phyloP scores from a whole-genome alignment of 192 early-diverging fungal genomes.

The Backusella circina region DNA sequence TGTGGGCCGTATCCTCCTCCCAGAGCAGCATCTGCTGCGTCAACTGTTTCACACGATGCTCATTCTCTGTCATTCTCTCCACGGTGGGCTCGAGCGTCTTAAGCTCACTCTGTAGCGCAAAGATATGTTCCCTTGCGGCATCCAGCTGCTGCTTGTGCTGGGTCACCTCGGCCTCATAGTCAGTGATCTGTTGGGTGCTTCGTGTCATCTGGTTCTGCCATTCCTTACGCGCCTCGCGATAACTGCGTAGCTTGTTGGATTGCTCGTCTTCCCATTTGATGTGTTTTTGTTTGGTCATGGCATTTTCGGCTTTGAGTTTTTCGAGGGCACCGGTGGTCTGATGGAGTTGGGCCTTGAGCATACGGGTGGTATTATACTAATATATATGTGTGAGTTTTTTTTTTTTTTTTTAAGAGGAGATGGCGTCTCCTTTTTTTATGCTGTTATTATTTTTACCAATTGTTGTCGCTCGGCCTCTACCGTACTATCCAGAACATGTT shows the following conservation, averaged over 20 bases:
- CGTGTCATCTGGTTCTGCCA: conserved; percentile 39
- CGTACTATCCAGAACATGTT: conserved; percentile 52
- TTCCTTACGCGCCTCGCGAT: conserved; percentile 45
- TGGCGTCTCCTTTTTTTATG: not conserved
- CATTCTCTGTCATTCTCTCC: conserved; percentile 43
- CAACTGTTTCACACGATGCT: conserved; percentile 46
- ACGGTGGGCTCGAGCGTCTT: conserved; percentile 42
- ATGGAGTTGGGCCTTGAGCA: conserved; percentile 41
- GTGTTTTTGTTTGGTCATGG: conserved; percentile 45
- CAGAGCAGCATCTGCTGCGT: conserved; percentile 48
- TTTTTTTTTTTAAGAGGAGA: not conserved
- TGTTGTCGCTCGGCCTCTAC: conserved; percentile 52
- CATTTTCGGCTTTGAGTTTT: conserved; percentile 42
- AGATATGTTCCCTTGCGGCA: conserved; percentile 32
- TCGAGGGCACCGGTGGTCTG: conserved; percentile 40
- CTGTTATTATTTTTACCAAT: conserved; percentile 20
- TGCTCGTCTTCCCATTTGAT: conserved; percentile 54
- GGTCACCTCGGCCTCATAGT: conserved; percentile 28
- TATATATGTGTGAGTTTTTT: not conserved
- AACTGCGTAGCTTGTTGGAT: conserved; percentile 41
- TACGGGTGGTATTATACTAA: conserved; percentile 46
- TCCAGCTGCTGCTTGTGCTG: conserved; percentile 25
- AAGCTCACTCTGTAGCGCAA: conserved; percentile 42
- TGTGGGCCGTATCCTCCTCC: conserved; percentile 39
- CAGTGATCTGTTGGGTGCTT: conserved; percentile 36